Base-by-base conservation (phyloP, 1,284 basidiomycete species). In the Cryptococcus amylolentus region DNA sequence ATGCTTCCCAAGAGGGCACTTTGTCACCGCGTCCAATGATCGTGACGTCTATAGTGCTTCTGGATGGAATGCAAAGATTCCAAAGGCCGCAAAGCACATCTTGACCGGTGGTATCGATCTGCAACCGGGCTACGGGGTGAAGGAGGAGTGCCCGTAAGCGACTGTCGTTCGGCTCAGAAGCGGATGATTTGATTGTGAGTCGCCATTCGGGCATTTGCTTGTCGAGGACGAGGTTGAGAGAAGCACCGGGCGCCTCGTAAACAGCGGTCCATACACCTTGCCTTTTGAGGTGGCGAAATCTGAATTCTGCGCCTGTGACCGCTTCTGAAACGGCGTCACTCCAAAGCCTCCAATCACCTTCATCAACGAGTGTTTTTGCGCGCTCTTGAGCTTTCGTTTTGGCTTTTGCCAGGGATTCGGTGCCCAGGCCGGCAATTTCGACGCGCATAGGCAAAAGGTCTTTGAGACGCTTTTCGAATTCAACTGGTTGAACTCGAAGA, bases 401-500 rank as follows among this genome's bases (percentile, higher is more conserved):
- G 26, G 88, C 74, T 8, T 65, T 63, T 42, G 85, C 80, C 10
- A 95, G 79, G 4, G 85, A 74, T 7, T 79, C 72, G 37, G 77
- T 68, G 1, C 82, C 80, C 51, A 91, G 73, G 14, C 81, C 81
- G 0, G 80, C 76, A 28, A 95, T 73, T 5, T 80, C 79, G 43
- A 95, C 78, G 49, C 87, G 87, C 93, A 97, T 97, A 0, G 94
- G 94, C 13, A 97, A 81, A 2, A 84, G 80, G 1, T 85, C 82
- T 72, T 93, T 95, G 57, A 96, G 81, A 56, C 83, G 81, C 62
- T 83, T 83, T 27, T 86, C 84, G 69, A 96, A 96, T 6, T 82
- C 79, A 20, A 82, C 81, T 0, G 93, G 91, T 14, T 82, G 79
- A 7, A 89, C 72, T 8, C 79, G 70, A 28, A 65, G 43, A 38